These are phyloP conservation scores for Leishmania lainsoni DNA, from an alignment of 208 protist species.

Conservation along the genomic window DNA sequence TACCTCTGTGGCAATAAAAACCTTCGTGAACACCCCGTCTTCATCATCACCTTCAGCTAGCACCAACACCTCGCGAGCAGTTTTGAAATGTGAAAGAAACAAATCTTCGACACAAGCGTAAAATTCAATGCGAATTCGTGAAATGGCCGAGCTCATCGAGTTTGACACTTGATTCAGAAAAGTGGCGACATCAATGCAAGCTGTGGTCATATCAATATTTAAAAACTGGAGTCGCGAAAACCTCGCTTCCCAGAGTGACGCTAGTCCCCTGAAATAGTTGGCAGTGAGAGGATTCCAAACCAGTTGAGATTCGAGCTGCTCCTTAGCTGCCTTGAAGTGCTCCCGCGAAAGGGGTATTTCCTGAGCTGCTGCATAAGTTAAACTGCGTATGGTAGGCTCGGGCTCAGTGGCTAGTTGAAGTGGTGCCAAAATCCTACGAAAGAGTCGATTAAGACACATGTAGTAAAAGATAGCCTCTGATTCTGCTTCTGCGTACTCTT, in stretches of 20 bases:
- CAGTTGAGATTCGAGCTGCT: conserved; percentile 43
- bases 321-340: conserved; percentile 37
- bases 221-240: conserved; percentile 66
- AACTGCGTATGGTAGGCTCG: background rate
- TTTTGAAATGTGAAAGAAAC: conserved; percentile 60
- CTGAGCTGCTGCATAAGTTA: background rate
- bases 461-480: conserved; percentile 80
- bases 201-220: conserved; percentile 36
- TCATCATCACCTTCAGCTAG: conserved; percentile 45
- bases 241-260: conserved; percentile 56
- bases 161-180: conserved; percentile 62
- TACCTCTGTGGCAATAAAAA: conserved; percentile 73
- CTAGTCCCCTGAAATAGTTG: conserved; percentile 62
- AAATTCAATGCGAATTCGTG: conserved; percentile 84
- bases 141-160: conserved; percentile 66
- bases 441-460: conserved; percentile 71
- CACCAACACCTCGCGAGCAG: conserved; percentile 36
- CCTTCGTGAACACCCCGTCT: conserved; percentile 45
- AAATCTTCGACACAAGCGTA: conserved; percentile 77
- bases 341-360: conserved; percentile 4
- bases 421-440: conserved; percentile 62
- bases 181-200: conserved; percentile 42
- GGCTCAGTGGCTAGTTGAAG: conserved; percentile 50
- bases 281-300: conserved; percentile 54
- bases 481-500: conserved; percentile 62